Percentiles rank a stretch among this genome's conserved stretches.
These are phyloP conservation scores for Myxozyma lipomycoides DNA, from an alignment of 805 yeast species.

Conservation along the genomic window DNA sequence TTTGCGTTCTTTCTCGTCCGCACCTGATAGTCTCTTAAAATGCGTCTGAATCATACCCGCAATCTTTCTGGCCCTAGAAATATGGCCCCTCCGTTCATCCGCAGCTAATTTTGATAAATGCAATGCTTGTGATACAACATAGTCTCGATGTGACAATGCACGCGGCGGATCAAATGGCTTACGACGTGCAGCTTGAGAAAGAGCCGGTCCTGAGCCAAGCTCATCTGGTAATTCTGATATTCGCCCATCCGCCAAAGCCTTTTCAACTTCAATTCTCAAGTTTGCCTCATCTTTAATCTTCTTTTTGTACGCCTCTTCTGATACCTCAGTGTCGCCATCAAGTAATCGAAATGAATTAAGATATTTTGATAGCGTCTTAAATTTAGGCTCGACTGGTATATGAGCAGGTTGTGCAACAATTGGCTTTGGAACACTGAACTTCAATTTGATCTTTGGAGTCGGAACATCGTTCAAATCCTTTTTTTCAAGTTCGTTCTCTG, in stretches of 20 bases:
- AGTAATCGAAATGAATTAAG: slow-evolving; percentile 55
- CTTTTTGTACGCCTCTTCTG: slow-evolving; percentile 56
- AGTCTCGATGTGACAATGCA: slow-evolving; percentile 60
- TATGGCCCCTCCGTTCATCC: slow-evolving; percentile 60
- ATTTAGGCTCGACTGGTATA: slow-evolving; percentile 46
- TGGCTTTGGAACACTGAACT: slow-evolving; percentile 40
- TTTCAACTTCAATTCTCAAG: slow-evolving; percentile 44
- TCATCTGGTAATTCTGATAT: slow-evolving; percentile 33
- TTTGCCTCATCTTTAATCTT: slow-evolving; percentile 52
- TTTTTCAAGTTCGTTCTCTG: slow-evolving; percentile 1
- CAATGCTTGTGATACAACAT: slow-evolving; percentile 70
- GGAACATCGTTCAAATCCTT: no score
- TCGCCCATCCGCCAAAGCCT: slow-evolving; percentile 41
- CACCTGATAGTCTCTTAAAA: slow-evolving; percentile 81
- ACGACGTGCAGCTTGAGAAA: slow-evolving; percentile 39
- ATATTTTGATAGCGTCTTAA: slow-evolving; percentile 42
- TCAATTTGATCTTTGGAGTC: slow-evolving; percentile 24
- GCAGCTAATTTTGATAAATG: slow-evolving; percentile 65
- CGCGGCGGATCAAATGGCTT: slow-evolving; percentile 46
- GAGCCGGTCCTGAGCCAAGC: slow-evolving; percentile 42
- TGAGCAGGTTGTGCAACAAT: slow-evolving; percentile 60
- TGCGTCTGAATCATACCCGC: slow-evolving; percentile 82
- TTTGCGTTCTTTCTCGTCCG: slow-evolving; percentile 73
- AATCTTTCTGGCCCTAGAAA: slow-evolving; percentile 64
- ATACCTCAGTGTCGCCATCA: slow-evolving; percentile 52